Base-by-base conservation (phyloP, 164 flowering plant genomes). In the Macadamia integrifolia region DNA sequence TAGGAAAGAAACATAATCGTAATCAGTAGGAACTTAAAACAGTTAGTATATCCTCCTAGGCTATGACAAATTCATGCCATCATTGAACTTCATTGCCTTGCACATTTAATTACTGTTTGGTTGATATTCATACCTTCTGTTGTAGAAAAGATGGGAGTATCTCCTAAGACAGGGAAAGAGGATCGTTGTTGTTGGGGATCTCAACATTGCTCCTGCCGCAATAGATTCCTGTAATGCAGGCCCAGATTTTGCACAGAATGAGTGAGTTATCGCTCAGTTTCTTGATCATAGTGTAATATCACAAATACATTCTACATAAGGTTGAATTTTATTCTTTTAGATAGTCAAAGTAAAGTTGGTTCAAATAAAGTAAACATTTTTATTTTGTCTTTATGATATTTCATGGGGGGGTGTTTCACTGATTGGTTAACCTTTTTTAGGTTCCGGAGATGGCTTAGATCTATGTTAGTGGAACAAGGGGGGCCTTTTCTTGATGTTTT, bases 101-200 rank as follows among this genome's bases (percentile, higher is more conserved):
- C 52, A 46, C 69, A 65, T 43, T 66, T 61, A 9, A 61, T 3
- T 62, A 66, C 49, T 7, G 17, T 13, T 35, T 12, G 11, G 60
- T 60, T 62, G 29, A 66, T 63, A 53, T 64, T 46, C 23, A 60
- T 6, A 43, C 58, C 57, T 29, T 79, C 78, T 82, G 56, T 64
- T 80, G 77, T 88, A 95, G 99, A 91, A 77, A 92, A 90, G 97
- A 84, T 95, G 98, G 97, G 96, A 91, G 78, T 72, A 74, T 65
- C 83, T 91, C 60, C 74, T 88, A 74, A 75, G 53, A 64, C 72
- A 79, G 60, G 92, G 93, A 72, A 86, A 83, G 69, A 87, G 93
- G 75, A 76, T 95, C 29, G 29, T 92, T 73, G 86, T 95, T 58
- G 98, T 92, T 75, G 99, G 98, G 64, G 99, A 95, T 81, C 88